These are phyloP conservation scores for Colletotrichum incanum DNA, from an alignment of 2,329 filamentous ascomycete species.

Conservation along the genomic window DNA sequence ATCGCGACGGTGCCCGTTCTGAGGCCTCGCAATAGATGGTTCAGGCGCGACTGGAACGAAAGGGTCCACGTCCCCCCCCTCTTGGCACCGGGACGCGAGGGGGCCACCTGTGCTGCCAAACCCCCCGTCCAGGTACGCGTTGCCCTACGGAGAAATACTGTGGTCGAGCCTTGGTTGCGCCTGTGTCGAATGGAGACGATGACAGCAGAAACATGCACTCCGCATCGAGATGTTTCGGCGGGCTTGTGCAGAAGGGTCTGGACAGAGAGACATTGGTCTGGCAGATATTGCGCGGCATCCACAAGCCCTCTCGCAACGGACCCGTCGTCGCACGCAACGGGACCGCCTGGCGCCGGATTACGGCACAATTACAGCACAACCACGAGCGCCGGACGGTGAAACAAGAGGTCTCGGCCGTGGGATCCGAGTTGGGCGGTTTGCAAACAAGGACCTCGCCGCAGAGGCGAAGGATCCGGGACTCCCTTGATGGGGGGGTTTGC, in stretches of 20 bases:
- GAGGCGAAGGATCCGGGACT: not conserved
- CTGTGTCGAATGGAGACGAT: not conserved
- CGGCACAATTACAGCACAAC: constrained; percentile 2
- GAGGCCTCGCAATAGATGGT: constrained; percentile 8
- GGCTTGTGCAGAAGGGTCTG: not conserved
- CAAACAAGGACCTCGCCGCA: not conserved
- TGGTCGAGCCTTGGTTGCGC: not conserved
- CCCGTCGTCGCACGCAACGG: constrained; percentile 3
- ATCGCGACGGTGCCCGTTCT: not conserved
- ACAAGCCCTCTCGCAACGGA: constrained; percentile 14
- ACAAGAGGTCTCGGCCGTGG: constrained; percentile 30
- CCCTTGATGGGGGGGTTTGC: constrained; percentile 20
- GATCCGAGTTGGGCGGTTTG: not conserved
- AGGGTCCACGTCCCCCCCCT: constrained; percentile 14
- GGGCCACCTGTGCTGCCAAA: constrained; percentile 19
- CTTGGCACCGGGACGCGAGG: constrained; percentile 21
- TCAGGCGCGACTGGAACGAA: constrained; percentile 24
- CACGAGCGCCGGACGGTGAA: constrained; percentile 19
- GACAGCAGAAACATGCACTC: constrained; percentile 31
- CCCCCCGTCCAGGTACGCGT: constrained; percentile 20
- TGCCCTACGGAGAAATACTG: not conserved
- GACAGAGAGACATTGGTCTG: constrained; percentile 1
- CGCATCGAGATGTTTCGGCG: constrained; percentile 9
- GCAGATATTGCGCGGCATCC: constrained; percentile 7
- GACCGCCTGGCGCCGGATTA: not conserved